Conservation (phyloP, 1,284 basidiomycete species). For the Anthracocystis walkeri region DNA sequence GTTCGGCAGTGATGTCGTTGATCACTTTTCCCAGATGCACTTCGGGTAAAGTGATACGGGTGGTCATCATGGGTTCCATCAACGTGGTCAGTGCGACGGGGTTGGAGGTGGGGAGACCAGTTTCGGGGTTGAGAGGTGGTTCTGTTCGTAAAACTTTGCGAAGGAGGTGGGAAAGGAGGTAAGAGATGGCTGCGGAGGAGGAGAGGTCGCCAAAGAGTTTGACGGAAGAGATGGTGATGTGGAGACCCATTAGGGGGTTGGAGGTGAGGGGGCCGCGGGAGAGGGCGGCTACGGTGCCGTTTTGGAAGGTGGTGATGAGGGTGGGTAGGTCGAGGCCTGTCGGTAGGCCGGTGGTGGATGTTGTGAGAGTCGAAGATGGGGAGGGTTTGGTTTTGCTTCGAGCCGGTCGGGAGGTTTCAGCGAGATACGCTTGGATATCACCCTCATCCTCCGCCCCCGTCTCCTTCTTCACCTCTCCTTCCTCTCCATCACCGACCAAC, state of each 20-base stretch:
- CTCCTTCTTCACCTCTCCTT: background rate
- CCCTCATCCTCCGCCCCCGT: constrained; percentile 16
- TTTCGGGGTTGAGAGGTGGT: constrained; percentile 14
- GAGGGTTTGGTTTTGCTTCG: background rate
- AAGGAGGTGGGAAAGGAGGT: constrained; percentile 48
- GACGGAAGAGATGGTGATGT: constrained; percentile 44
- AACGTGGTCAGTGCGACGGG: constrained; percentile 36
- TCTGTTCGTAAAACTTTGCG: constrained; percentile 47
- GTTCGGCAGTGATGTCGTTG: constrained; percentile 62
- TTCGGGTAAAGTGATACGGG: constrained; percentile 52
- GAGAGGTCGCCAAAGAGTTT: constrained; percentile 55
- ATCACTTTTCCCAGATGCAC: constrained; percentile 61
- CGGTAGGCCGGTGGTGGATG: background rate
- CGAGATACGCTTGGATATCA: constrained; percentile 29
- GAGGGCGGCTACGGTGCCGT: constrained; percentile 54
- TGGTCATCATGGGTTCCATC: constrained; percentile 68
- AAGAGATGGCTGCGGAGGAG: constrained; percentile 51
- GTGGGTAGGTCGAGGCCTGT: constrained; percentile 37
- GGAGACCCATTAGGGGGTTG: constrained; percentile 57
- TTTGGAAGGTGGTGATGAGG: constrained; percentile 31
- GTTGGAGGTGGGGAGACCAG: background rate
- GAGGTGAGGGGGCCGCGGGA: constrained; percentile 63
- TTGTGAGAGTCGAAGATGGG: constrained; percentile 1
- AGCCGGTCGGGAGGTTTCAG: constrained; percentile 6
- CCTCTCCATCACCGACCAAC: constrained; percentile 1